Evolutionary conservation across 805 yeast genomes (phyloP).

Genomic region (Nematodospora valgi): DNA sequence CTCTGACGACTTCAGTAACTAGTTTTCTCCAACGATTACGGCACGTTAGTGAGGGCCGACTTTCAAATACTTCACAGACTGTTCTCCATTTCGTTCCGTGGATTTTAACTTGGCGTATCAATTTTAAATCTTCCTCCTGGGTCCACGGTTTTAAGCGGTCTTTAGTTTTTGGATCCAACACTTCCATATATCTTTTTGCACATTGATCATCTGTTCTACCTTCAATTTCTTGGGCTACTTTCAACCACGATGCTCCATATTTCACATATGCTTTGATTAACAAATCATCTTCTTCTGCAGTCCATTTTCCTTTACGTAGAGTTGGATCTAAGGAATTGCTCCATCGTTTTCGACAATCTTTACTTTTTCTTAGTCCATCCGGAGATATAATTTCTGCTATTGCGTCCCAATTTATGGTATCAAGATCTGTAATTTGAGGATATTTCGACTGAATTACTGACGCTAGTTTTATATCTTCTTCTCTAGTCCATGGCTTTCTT

Average conservation of each 20-base stretch:
- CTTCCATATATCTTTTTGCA: constrained; percentile 86
- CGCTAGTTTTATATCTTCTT: constrained; percentile 60
- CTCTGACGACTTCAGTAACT: constrained; percentile 69
- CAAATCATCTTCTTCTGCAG: constrained; percentile 68
- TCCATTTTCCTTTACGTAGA: constrained; percentile 84
- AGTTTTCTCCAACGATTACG: constrained; percentile 91
- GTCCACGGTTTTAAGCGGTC: constrained; percentile 81
- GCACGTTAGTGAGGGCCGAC: constrained; percentile 86
- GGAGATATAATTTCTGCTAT: constrained; percentile 43
- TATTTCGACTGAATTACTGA: constrained; percentile 37
- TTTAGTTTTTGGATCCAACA: constrained; percentile 74
- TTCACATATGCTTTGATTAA: constrained; percentile 60
- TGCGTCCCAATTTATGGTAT: constrained; percentile 58
- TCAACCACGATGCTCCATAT: constrained; percentile 83
- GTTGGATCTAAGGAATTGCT: constrained; percentile 78
- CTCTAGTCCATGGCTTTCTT: constrained; percentile 70
- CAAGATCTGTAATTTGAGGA: constrained; percentile 25
- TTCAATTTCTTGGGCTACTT: constrained; percentile 67
- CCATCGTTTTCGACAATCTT: constrained; percentile 89
- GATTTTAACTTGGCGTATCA: constrained; percentile 63
- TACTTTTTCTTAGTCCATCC: constrained; percentile 55
- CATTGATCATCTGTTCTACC: constrained; percentile 96
- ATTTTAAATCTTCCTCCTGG: constrained; percentile 65
- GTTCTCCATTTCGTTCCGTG: constrained; percentile 90
- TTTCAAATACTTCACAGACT: constrained; percentile 64